Base-by-base conservation (phyloP, 805 yeast species). In the Kuraishia ogatae region DNA sequence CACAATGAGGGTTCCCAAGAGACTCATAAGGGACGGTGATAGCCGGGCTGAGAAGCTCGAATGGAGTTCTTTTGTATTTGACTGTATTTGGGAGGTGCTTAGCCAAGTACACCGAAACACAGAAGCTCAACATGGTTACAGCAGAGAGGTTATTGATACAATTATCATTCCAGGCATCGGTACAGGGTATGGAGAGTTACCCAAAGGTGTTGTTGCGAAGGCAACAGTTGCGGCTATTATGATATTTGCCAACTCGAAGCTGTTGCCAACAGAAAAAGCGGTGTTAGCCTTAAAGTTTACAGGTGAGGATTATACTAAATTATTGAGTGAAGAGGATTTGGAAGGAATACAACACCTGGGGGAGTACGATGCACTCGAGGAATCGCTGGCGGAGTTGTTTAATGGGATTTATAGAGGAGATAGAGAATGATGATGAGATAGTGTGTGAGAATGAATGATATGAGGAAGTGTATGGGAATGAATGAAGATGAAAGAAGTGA, bases 1-100 rank as follows among this genome's bases (percentile, higher is more conserved):
- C 1, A 73, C 77, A 1, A 74, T 73, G 78, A 57, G 74, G 46
- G 66, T 64, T 0, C 77, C 77, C 0, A 54, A 64, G n/a, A 47
- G 56, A 5, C 50, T 66, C 1, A 46, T 51, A 13, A 11, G 47
- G 21, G 60, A 61, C 8, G n/a, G n/a, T 35, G n/a, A 11, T 15
- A 3, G 4, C 13, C 6, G 17, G 13, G 43, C 4, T 35, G 43
- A 35, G 43, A n/a, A 57, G 22, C 28, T 55, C 26, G 52, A 50
- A 46, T 58, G 50, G 53, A 52, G 15, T 19, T 53, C 66, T 47
- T 60, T 62, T 50, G 64, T 73, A 1, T 74, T 71, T 57, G 77
- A 74, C 55, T 64, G 69, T 57, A 66, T 69, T 0, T 74, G 78
- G 78, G 66, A 64, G 50, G 58, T 66, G 1, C 56, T 74, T 24